Conservation (phyloP, 1,139 yeast species). For the Yamadazyma conglobata region DNA sequence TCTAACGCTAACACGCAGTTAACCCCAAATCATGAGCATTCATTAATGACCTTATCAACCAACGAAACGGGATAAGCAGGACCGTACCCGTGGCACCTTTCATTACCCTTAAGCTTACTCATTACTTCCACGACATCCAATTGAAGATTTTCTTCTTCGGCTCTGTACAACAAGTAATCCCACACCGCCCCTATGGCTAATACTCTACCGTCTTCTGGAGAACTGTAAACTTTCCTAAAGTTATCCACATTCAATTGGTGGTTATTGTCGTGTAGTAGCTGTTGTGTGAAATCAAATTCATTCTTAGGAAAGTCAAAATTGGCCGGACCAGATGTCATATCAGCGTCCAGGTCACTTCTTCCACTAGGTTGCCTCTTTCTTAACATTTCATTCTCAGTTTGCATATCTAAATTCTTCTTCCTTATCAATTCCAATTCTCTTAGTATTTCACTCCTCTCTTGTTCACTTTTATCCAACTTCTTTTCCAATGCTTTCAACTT, state of each 20-base stretch:
- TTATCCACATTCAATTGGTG: constrained; percentile 18
- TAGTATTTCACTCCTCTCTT: constrained; percentile 49
- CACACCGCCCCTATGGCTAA: constrained; percentile 78
- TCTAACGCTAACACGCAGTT: too few species aligned
- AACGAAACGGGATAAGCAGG: constrained; percentile 64
- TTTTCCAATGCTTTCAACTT: constrained; percentile 65
- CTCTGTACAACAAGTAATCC: constrained; percentile 61
- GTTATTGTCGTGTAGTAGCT: constrained; percentile 23
- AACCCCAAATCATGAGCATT: constrained; percentile 5
- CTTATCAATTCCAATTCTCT: constrained; percentile 53
- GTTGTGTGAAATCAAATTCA: constrained; percentile 34
- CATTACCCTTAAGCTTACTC: constrained; percentile 58
- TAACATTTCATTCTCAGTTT: constrained; percentile 56
- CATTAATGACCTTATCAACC: constrained; percentile 38
- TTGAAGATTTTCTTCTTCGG: constrained; percentile 37
- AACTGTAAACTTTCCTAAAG: constrained; percentile 31
- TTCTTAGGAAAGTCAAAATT: constrained; percentile 35
- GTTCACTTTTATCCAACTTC: constrained; percentile 58
- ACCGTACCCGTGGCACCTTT: constrained; percentile 77
- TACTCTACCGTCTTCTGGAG: constrained; percentile 42
- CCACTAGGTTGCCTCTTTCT: too few species aligned
- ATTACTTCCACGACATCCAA: constrained; percentile 60
- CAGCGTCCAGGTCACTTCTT: not conserved
- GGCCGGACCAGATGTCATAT: not conserved
- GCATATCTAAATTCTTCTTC: constrained; percentile 51